Percentiles rank a stretch among this genome's conserved stretches.
Evolutionary conservation across 1,284 basidiomycete genomes (phyloP).

Genomic region (Cystobasidium pallidum): DNA sequence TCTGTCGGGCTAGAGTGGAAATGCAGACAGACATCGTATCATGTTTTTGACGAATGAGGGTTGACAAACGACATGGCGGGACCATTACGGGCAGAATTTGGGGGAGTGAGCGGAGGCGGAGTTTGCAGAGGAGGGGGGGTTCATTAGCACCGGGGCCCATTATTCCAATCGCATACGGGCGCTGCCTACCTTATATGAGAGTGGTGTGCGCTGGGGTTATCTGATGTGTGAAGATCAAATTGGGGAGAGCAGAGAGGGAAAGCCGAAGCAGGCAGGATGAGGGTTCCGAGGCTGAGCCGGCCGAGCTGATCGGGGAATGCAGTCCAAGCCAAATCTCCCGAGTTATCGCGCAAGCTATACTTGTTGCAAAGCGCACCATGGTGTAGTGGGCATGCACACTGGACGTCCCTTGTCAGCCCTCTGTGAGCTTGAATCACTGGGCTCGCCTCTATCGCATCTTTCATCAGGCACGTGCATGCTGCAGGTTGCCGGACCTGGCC

Average conservation of each 20-base stretch:
- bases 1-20: not conserved
- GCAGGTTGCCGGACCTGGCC: not conserved
- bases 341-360: too few relatives aligned
- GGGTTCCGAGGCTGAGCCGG: not conserved
- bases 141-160: too few relatives aligned
- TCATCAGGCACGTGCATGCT: not conserved
- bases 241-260: not conserved
- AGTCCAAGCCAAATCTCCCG: not conserved
- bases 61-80: slow-evolving; percentile 13
- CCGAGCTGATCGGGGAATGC: not conserved
- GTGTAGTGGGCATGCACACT: too few relatives aligned
- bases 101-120: slow-evolving; percentile 1
- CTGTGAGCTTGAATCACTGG: too few relatives aligned
- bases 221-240: not conserved
- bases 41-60: slow-evolving; percentile 8
- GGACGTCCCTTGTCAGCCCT: too few relatives aligned
- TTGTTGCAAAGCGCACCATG: too few relatives aligned
- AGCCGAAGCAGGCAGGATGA: not conserved
- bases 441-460: too few relatives aligned
- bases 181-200: not conserved
- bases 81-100: not conserved
- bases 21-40: too few relatives aligned
- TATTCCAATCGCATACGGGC: too few relatives aligned
- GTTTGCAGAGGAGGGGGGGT: too few relatives aligned
- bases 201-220: not conserved